Evolutionary conservation across 176 grass and related monocot species (phyloP).

Genomic region (Stipa capillata): DNA sequence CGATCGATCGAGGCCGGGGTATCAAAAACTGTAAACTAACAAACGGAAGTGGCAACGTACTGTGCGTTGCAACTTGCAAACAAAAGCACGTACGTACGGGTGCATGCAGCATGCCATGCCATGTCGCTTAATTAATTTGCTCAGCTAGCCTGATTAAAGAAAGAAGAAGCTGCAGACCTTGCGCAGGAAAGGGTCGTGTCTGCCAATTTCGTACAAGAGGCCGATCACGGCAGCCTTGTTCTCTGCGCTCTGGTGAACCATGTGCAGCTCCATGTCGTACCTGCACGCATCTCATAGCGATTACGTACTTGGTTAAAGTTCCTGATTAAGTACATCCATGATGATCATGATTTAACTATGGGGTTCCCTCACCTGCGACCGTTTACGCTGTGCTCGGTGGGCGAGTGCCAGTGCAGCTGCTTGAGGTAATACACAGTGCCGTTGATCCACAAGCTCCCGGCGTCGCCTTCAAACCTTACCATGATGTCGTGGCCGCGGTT

Average conservation of each 20-base stretch:
- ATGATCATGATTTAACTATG: too few species aligned
- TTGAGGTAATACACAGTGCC: slow-evolving; percentile 37
- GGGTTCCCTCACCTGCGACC: too few species aligned
- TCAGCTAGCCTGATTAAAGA: not conserved
- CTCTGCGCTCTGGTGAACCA: slow-evolving; percentile 50
- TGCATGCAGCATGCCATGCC: too few species aligned
- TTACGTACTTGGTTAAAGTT: too few species aligned
- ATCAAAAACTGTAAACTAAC: not conserved
- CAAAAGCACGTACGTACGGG: too few species aligned
- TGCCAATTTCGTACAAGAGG: slow-evolving; percentile 40
- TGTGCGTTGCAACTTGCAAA: not conserved
- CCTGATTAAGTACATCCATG: too few species aligned
- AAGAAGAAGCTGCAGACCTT: slow-evolving; percentile 6
- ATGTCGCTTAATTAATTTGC: too few species aligned
- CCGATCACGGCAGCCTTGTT: slow-evolving; percentile 39
- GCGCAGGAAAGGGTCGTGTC: slow-evolving; percentile 31
- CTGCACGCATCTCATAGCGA: too few species aligned
- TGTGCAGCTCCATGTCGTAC: slow-evolving; percentile 61
- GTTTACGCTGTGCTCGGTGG: slow-evolving; percentile 66
- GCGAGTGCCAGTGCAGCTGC: slow-evolving; percentile 72
- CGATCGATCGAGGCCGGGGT: too few species aligned
- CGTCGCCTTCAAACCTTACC: slow-evolving; percentile 33
- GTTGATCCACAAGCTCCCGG: slow-evolving; percentile 51
- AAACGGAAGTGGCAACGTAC: not conserved
- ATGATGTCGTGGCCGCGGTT: slow-evolving; percentile 70